Base-by-base conservation (phyloP, 495 filamentous ascomycete species). In the Alectoria sarmentosa region DNA sequence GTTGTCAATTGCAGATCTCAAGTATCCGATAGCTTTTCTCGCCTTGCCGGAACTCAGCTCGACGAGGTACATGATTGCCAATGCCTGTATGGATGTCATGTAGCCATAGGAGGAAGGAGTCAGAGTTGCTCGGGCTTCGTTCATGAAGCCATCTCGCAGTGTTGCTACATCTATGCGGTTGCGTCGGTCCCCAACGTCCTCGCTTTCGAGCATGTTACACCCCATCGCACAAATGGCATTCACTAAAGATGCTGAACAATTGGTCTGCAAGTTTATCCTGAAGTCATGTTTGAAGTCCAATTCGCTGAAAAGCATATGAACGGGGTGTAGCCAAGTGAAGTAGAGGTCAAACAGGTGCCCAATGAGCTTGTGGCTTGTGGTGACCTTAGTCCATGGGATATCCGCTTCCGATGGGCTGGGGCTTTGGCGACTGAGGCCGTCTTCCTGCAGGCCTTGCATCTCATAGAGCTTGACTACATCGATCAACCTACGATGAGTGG, bases 141-240 rank as follows among this genome's bases (percentile, higher is more conserved):
- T 69, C 62, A 69, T 70, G 63, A 78, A 77, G 23, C 70, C 69
- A n/a, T 64, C 48, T 32, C 67, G 66, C 11, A 78, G 66, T 26
- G 63, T 64, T 34, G 70, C 69, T 23, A 72, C 69, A 64, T 76
- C 71, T 9, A 65, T 15, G 7, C 30, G 23, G 28, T 56, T 61
- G 19, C 52, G 41, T 46, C 61, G 55, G 26, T 61, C 60, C 4
- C 67, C 64, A 28, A 57, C 54, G 23, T 65, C 56, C 34, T 63
- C 56, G 8, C 64, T 61, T 26, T 70, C 67, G 38, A 77, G 66
- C 32, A 77, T 63, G 65, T 73, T 67, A 60, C 76, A 76, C 38
- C 75, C 76, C 76, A 78, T 72, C 13, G 76, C 76, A 58, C 76
- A 78, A 13, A 78, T 70, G 13, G 74, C 74, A 62, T 77, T 78